Evolutionary conservation across 192 early-diverging fungal genomes (phyloP).

Genomic region (Coemansia sp.): DNA sequence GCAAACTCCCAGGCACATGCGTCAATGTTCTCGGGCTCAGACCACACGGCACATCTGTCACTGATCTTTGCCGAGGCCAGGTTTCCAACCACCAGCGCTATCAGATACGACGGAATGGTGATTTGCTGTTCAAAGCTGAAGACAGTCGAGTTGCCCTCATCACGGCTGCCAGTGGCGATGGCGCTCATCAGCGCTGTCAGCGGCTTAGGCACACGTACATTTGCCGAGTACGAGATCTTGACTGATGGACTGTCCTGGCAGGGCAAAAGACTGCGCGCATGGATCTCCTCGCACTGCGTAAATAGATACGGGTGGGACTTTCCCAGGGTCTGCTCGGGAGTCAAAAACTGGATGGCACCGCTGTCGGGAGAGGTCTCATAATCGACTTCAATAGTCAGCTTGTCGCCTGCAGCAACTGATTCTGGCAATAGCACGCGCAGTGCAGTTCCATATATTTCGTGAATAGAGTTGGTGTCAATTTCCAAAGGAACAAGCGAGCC

Average conservation of each 20-base stretch:
- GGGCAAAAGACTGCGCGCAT: constrained; percentile 87
- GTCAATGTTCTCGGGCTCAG: constrained; percentile 76
- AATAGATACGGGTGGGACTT: constrained; percentile 94
- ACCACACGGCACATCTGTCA: constrained; percentile 93
- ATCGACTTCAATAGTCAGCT: constrained; percentile 60
- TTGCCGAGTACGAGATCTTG: constrained; percentile 88
- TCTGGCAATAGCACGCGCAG: constrained; percentile 62
- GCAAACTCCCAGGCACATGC: constrained; percentile 93
- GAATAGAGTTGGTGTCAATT: constrained; percentile 44
- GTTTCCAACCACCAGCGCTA: constrained; percentile 93
- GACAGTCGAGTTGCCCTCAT: constrained; percentile 55
- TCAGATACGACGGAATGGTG: constrained; percentile 91
- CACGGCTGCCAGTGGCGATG: constrained; percentile 62
- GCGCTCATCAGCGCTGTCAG: constrained; percentile 95
- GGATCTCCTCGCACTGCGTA: constrained; percentile 95
- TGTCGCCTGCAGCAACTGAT: constrained; percentile 44
- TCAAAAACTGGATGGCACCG: constrained; percentile 90
- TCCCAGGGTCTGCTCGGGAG: constrained; percentile 89
- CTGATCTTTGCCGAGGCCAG: constrained; percentile 67
- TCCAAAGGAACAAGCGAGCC: constrained; percentile 9
- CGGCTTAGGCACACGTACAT: constrained; percentile 68
- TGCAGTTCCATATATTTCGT: constrained; percentile 70
- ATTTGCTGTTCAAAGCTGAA: constrained; percentile 85
- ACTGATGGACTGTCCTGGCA: constrained; percentile 85
- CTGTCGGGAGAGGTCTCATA: constrained; percentile 80